These are phyloP conservation scores for Diplogelasinospora grovesii DNA, from an alignment of 495 filamentous ascomycete genomes.

Conservation along the genomic window DNA sequence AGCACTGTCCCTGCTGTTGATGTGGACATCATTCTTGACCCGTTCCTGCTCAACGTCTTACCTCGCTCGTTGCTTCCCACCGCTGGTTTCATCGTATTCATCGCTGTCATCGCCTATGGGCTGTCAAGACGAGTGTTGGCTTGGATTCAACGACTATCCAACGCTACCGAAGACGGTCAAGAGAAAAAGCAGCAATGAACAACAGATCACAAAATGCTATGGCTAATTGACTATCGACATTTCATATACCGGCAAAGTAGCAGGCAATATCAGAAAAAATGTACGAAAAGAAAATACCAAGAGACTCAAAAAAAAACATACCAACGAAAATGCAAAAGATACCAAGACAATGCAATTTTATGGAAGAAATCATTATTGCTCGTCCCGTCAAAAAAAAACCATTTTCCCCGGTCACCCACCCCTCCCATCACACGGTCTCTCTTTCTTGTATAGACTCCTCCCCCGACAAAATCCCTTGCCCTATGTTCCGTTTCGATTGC, in stretches of 20 bases:
- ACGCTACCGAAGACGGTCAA: background rate
- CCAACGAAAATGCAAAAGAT: too few species aligned
- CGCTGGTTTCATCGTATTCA: conserved; percentile 49
- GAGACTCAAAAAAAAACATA: too few species aligned
- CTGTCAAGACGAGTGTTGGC: conserved; percentile 30
- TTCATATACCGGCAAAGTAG: background rate
- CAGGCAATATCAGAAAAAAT: too few species aligned
- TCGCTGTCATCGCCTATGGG: conserved; percentile 48
- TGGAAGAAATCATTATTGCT: too few species aligned
- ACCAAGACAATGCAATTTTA: background rate
- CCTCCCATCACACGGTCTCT: too few species aligned
- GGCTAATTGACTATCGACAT: background rate
- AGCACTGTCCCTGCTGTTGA: conserved; percentile 61
- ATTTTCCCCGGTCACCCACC: too few species aligned
- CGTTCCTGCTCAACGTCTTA: conserved; percentile 65
- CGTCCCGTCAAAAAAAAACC: too few species aligned
- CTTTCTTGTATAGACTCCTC: too few species aligned
- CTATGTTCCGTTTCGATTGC: too few species aligned
- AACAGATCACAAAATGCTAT: background rate
- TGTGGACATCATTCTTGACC: conserved; percentile 88
- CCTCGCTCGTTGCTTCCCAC: conserved; percentile 66
- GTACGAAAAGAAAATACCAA: too few species aligned
- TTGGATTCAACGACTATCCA: conserved; percentile 17
- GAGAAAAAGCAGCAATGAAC: conserved; percentile 1
- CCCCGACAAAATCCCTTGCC: too few species aligned